Evolutionary conservation across 1,284 basidiomycete genomes (phyloP), one percentile per base, ranked within the genome.

Genomic region (Leccinum insolens): DNA sequence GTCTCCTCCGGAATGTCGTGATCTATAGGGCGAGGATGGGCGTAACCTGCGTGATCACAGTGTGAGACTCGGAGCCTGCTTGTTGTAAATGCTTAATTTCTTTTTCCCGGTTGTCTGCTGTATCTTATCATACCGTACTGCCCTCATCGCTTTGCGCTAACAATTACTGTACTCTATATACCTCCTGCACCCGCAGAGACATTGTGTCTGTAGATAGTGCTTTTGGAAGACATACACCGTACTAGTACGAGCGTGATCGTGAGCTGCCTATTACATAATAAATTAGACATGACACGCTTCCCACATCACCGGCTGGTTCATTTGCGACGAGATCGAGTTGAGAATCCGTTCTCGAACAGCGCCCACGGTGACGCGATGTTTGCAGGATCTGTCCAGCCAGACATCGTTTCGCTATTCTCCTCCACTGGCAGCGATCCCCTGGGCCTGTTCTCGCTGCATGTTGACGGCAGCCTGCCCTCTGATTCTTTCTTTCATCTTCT

Each of bases 321-420:
- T 74, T 72, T 76, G 65, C 65, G 63, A 66, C 65, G 67, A 62
- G 68, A 69, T 73, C 66, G 67, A 62, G 68, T 49, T 65, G 67
- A 61, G 73, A 65, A 76, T 70, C 74, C 39, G 61, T 61, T n/a
- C 22, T 39, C 67, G 66, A 72, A 63, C 58, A 15, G 12, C 41
- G 28, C 17, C 44, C 52, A 55, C 22, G 52, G 62, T 59, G 31
- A 22, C 46, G 5, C 34, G 34, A 87, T 91, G 85, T 88, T 92
- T 74, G 77, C 83, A 3, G 75, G 82, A 68, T 80, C 84, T 46
- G 78, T 89, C 6, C 90, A 95, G 76, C 88, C 93, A 1, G 81
- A 86, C 22, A 76, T 89, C 15, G 80, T 95, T 37, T 93, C 91
- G 11, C 77, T 96, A 15, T 93, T 95, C 74, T 94, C 93, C 7